Evolutionary conservation across 176 grass and related monocot genomes (phyloP).

Genomic region (Rhynchospora breviuscula): DNA sequence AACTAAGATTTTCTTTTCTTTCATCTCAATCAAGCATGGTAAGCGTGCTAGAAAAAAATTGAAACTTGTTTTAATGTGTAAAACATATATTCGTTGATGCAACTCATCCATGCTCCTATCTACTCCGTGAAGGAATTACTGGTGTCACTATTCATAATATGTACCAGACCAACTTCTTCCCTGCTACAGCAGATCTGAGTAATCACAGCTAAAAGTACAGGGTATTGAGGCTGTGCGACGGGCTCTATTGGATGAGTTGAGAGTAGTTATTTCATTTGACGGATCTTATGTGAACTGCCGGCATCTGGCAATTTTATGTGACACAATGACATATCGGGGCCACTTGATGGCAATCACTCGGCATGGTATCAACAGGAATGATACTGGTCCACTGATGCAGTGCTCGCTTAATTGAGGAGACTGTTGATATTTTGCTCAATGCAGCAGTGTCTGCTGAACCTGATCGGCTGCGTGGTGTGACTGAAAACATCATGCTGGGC

Average conservation of each 20-base stretch:
- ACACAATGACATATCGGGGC: conserved; percentile 93
- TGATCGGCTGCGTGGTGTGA: conserved; percentile 80
- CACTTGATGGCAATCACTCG: conserved; percentile 97
- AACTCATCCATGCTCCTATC: no score
- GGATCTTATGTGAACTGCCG: conserved; percentile 96
- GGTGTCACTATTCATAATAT: no score
- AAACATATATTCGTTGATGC: no score
- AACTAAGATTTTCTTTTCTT: no score
- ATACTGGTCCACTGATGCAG: conserved; percentile 89
- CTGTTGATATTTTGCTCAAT: conserved; percentile 89
- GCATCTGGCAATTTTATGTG: conserved; percentile 94
- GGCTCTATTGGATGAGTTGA: conserved; percentile 73
- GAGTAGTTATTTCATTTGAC: conserved; percentile 97
- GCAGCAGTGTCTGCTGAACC: conserved; percentile 90
- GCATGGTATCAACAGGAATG: conserved; percentile 89
- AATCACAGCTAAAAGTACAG: conserved; percentile 51
- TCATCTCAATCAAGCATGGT: no score
- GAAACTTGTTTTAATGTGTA: no score
- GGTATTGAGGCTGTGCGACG: conserved; percentile 93
- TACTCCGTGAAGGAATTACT: no score
- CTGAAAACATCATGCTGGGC: conserved; percentile 94
- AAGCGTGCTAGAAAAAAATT: no score
- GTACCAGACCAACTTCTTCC: no score
- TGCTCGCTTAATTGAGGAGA: conserved; percentile 97
- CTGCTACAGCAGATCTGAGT: no score